These are phyloP conservation scores for Microglena sp. DNA, from an alignment of 139 green algal species.

Conservation along the genomic window DNA sequence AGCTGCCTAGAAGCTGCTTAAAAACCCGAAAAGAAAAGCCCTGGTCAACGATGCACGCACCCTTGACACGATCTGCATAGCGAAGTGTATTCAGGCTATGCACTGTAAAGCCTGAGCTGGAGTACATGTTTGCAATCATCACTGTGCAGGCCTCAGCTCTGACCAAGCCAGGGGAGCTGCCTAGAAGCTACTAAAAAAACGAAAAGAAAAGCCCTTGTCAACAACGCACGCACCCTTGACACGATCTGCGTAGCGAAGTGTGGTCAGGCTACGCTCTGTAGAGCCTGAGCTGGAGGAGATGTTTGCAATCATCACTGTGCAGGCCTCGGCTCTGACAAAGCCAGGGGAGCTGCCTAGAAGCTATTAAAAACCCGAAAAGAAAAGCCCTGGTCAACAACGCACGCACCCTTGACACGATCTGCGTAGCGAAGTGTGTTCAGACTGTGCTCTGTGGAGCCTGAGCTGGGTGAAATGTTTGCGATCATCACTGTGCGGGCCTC, in stretches of 20 bases:
- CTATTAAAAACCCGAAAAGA: no score
- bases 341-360: no score
- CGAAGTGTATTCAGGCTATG: constrained; percentile 98
- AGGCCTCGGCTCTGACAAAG: constrained; percentile 88
- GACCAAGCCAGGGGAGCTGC: no score
- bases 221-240: constrained; percentile 62
- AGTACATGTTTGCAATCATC: constrained; percentile 97
- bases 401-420: constrained; percentile 74
- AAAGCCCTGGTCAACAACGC: constrained; percentile 47
- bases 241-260: constrained; percentile 91
- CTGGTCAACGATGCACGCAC: no score
- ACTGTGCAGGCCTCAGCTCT: constrained; percentile 64
- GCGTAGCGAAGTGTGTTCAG: constrained; percentile 98
- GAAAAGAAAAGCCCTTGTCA: no score
- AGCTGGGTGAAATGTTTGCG: constrained; percentile 87
- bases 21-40: no score
- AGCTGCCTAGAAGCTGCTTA: no score
- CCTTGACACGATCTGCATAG: constrained; percentile 92
- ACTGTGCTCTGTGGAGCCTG: constrained; percentile 85
- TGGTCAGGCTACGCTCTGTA: constrained; percentile 98
- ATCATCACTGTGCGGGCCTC: constrained; percentile 95
- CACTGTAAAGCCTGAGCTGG: constrained; percentile 74
- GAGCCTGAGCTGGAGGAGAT: constrained; percentile 74
- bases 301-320: constrained; percentile 98
- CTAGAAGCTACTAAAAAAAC: no score